These are phyloP conservation scores for Phyllosticta citribraziliensis DNA, from an alignment of 2,329 filamentous ascomycete species.

Conservation along the genomic window DNA sequence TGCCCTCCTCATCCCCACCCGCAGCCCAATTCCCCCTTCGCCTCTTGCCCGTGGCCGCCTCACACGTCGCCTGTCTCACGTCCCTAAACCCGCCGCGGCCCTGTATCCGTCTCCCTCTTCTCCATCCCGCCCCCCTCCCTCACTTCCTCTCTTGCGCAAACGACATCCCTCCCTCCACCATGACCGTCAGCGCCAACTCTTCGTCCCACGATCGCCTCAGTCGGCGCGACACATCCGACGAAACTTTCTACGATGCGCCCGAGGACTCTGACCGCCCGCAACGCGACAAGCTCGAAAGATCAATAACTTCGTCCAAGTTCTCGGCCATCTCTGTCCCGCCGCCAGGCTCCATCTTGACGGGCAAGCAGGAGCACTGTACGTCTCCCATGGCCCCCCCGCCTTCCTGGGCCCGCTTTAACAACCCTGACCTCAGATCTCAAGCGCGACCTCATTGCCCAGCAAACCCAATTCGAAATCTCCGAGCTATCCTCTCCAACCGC, in stretches of 20 bases:
- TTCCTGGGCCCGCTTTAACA: not conserved
- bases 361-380: conserved; percentile 96
- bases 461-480: conserved; percentile 80
- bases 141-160: not conserved
- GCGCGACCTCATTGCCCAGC: conserved; percentile 81
- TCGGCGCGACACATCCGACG: conserved; percentile 1
- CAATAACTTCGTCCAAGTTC: conserved; percentile 17
- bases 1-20: not conserved
- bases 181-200: conserved; percentile 1
- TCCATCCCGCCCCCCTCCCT: not conserved
- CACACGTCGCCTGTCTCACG: conserved; percentile 1
- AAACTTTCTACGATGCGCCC: conserved; percentile 6
- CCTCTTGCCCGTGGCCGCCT: not conserved
- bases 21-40: not conserved
- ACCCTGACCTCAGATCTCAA: conserved; percentile 64
- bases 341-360: conserved; percentile 61
- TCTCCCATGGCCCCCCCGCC: not conserved
- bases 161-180: not conserved
- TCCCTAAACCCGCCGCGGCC: not conserved
- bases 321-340: conserved; percentile 40
- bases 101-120: not conserved
- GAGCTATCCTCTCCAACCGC: conserved; percentile 94
- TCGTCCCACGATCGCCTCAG: conserved; percentile 3
- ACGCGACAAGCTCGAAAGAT: conserved; percentile 1
- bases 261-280: not conserved